Percentiles rank a stretch among this genome's conserved stretches.
phyloP scores from a whole-genome alignment of 1,284 basidiomycete species.

The Pseudozyma sp. region DNA sequence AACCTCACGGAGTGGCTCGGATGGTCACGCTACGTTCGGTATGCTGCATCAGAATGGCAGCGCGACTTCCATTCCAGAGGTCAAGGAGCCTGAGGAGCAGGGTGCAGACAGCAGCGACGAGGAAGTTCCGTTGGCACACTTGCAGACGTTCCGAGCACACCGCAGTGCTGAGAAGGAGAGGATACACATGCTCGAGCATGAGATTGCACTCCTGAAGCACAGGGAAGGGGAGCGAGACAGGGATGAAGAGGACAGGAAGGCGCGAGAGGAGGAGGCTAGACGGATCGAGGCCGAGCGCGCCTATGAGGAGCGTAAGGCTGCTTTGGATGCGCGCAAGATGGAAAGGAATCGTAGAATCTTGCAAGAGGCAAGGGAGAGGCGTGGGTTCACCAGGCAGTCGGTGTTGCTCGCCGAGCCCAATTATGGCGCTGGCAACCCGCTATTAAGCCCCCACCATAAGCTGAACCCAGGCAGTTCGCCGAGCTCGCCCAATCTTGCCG shows the following conservation, averaged over 20 bases:
- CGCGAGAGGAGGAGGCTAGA: conserved; percentile 32
- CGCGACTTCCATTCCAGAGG: conserved; percentile 23
- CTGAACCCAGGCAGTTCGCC: conserved; percentile 24
- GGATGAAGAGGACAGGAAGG: conserved; percentile 35
- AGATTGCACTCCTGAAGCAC: conserved; percentile 27
- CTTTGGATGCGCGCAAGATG: conserved; percentile 24
- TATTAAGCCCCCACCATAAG: conserved; percentile 12
- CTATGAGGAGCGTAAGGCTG: conserved; percentile 25
- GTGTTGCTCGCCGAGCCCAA: conserved; percentile 36
- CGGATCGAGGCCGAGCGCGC: conserved; percentile 29
- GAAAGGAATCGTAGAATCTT: conserved; percentile 39
- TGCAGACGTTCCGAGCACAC: conserved; percentile 39
- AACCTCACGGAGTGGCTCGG: conserved; percentile 13
- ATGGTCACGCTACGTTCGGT: conserved; percentile 8
- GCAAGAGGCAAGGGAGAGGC: conserved; percentile 46
- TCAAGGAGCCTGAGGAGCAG: conserved; percentile 15
- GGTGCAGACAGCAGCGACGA: conserved; percentile 51
- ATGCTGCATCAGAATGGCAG: conserved; percentile 20
- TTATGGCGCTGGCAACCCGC: conserved; percentile 45
- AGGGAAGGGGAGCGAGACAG: conserved; percentile 30
- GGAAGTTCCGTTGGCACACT: conserved; percentile 51
- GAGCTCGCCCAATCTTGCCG: conserved; percentile 23
- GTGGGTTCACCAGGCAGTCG: conserved; percentile 35
- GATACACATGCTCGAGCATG: conserved; percentile 37
- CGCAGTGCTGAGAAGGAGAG: conserved; percentile 32